Percentiles rank a stretch among this genome's conserved stretches.
Conservation (phyloP, 768 basidiomycete species). For the Auricularia sp. region DNA sequence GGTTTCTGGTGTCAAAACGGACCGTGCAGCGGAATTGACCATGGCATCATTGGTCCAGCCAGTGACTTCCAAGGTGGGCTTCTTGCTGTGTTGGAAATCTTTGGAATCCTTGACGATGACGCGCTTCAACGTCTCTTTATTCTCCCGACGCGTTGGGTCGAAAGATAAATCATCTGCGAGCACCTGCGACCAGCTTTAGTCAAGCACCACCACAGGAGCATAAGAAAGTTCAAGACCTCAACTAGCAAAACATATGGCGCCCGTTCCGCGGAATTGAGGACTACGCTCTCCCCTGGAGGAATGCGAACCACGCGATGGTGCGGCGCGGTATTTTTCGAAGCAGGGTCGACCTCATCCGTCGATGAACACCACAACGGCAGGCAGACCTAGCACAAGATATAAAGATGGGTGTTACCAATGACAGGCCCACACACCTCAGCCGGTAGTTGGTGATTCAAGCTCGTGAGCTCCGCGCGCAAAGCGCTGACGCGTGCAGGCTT, state of each 20-base stretch:
- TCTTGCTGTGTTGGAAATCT: not conserved
- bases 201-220: not conserved
- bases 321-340: constrained; percentile 33
- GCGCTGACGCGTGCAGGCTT: constrained; percentile 92
- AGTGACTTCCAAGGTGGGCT: not conserved
- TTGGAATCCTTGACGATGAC: constrained; percentile 50
- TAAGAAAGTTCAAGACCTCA: constrained; percentile 30
- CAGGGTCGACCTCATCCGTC: constrained; percentile 43
- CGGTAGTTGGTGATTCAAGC: constrained; percentile 89
- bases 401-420: not conserved
- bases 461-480: constrained; percentile 90
- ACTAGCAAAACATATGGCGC: constrained; percentile 89
- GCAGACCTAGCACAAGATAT: constrained; percentile 45
- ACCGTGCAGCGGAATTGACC: not conserved
- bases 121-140: constrained; percentile 77
- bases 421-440: constrained; percentile 62
- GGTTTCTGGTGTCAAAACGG: not conserved
- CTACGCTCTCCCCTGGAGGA: constrained; percentile 94
- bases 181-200: constrained; percentile 25
- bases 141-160: constrained; percentile 70
- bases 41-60: not conserved
- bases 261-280: constrained; percentile 93
- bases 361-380: constrained; percentile 74
- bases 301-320: constrained; percentile 96
- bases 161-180: constrained; percentile 87